phyloP scores from a whole-genome alignment of 2,329 filamentous ascomycete species.

The Thelonectria discophora region DNA sequence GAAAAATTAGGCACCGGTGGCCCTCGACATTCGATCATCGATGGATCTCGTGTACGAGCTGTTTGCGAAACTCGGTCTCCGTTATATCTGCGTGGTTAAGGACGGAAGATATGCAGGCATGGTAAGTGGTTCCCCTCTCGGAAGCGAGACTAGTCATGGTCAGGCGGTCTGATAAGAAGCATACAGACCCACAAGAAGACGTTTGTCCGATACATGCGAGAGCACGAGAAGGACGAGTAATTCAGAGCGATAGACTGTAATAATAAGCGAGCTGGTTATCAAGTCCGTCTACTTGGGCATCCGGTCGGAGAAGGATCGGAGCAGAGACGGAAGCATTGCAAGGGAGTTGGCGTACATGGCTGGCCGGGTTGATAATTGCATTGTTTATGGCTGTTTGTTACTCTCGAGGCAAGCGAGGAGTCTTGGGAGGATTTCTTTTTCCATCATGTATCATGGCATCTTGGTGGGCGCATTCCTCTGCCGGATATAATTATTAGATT shows the following conservation, averaged over 20 bases:
- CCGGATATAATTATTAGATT: slow-evolving; percentile 6
- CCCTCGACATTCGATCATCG: slow-evolving; percentile 86
- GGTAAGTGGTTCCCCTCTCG: slow-evolving; percentile 63
- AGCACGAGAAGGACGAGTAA: slow-evolving; percentile 69
- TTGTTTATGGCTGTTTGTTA: background rate
- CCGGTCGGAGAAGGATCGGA: background rate
- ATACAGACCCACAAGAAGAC: slow-evolving; percentile 90
- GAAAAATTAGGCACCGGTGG: slow-evolving; percentile 74
- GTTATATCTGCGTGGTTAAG: slow-evolving; percentile 89
- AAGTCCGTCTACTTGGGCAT: background rate
- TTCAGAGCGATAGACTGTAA: slow-evolving; percentile 5
- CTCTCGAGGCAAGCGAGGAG: background rate
- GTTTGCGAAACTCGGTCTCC: slow-evolving; percentile 90
- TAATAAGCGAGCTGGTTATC: background rate
- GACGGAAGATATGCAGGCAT: slow-evolving; percentile 89
- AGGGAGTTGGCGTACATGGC: slow-evolving; percentile 9
- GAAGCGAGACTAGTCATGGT: background rate
- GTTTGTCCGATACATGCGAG: slow-evolving; percentile 93
- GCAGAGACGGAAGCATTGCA: slow-evolving; percentile 8
- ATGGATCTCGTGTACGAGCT: slow-evolving; percentile 97
- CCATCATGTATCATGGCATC: slow-evolving; percentile 4
- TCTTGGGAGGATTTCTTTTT: background rate
- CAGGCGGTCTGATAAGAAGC: slow-evolving; percentile 22
- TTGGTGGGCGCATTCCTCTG: background rate
- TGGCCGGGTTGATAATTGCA: background rate